Conservation (phyloP, 2,329 filamentous ascomycete genomes). For the Fusarium subglutinans region DNA sequence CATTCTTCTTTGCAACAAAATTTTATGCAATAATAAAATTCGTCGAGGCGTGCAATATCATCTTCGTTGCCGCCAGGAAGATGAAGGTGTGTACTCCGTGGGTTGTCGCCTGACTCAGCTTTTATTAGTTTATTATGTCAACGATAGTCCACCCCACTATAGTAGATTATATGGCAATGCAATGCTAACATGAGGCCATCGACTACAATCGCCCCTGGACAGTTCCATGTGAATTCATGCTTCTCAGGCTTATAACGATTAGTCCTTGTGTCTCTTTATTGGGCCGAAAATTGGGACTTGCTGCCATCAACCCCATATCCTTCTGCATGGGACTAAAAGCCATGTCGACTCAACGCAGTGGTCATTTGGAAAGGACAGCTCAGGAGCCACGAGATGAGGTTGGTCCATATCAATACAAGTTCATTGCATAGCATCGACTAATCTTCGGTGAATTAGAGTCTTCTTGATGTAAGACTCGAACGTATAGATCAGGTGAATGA, state of each 20-base stretch:
- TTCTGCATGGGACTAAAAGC: neutral
- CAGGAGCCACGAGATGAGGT: slow-evolving; percentile 74
- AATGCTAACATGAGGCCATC: neutral
- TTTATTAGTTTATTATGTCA: neutral
- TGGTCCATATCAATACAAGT: neutral
- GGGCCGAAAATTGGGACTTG: neutral
- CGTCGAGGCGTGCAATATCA: neutral
- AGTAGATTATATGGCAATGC: neutral
- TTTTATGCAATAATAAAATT: slow-evolving; percentile 7
- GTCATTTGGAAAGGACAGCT: slow-evolving; percentile 56
- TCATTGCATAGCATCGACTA: neutral
- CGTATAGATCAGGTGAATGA: slow-evolving; percentile 72
- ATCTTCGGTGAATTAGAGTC: slow-evolving; percentile 45
- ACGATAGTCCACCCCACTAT: slow-evolving; percentile 20
- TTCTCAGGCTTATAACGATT: neutral
- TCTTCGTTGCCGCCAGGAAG: neutral
- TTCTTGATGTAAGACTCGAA: slow-evolving; percentile 70
- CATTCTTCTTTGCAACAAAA: slow-evolving; percentile 29
- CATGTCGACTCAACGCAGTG: slow-evolving; percentile 33
- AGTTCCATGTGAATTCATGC: neutral
- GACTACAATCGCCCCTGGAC: neutral
- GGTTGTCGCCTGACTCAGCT: slow-evolving; percentile 23
- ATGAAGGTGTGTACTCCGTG: neutral
- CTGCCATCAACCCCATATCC: neutral
- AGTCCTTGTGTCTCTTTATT: neutral